Evolutionary conservation across 108 stramenopile species (phyloP).

Genomic region (Cyclotella sp.): DNA sequence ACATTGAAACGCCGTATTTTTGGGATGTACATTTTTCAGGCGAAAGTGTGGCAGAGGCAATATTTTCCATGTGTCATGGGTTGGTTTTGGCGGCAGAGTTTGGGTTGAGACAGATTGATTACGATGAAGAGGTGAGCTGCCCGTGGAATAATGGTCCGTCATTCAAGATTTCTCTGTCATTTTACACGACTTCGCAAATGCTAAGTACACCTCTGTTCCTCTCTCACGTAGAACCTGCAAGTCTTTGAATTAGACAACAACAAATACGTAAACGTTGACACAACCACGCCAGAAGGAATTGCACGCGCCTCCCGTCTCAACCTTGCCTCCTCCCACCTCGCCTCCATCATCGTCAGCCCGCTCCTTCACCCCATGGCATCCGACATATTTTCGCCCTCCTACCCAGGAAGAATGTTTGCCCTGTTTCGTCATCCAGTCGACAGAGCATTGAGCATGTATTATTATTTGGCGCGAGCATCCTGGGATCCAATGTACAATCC

Average conservation of each 20-base stretch:
- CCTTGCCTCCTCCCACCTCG: conserved; percentile 44
- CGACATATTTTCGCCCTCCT: conserved; percentile 15
- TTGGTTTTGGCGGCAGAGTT: conserved; percentile 48
- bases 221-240: conserved; percentile 24
- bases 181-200: background rate
- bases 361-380: conserved; percentile 40
- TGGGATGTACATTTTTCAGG: conserved; percentile 62
- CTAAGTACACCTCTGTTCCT: background rate
- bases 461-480: conserved; percentile 43
- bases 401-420: conserved; percentile 49
- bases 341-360: conserved; percentile 52
- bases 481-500: conserved; percentile 58
- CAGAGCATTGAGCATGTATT: conserved; percentile 54
- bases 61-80: conserved; percentile 46
- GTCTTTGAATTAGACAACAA: conserved; percentile 32
- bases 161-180: background rate
- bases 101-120: conserved; percentile 49
- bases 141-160: background rate
- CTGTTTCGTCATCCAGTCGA: conserved; percentile 59
- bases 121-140: conserved; percentile 39
- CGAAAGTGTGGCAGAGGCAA: conserved; percentile 49
- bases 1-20: conserved; percentile 51
- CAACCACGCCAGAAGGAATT: conserved; percentile 46
- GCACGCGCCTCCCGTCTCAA: conserved; percentile 41
- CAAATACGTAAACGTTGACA: conserved; percentile 60